Evolutionary conservation across 805 yeast genomes (phyloP), one percentile per base, ranked within the genome.

Genomic region (Priceomyces fermenticarens): DNA sequence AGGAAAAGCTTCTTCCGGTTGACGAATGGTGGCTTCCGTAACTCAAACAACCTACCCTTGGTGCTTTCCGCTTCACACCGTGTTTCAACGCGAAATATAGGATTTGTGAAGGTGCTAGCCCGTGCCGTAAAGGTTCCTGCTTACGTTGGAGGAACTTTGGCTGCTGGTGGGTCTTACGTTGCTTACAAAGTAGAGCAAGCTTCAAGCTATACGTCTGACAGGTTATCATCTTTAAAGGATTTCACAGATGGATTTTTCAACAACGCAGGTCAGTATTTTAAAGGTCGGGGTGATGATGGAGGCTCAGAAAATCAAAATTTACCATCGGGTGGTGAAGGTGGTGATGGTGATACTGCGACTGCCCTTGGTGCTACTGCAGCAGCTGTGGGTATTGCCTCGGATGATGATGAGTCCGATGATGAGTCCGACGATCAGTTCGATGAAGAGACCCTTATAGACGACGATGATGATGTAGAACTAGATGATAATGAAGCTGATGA

Each of bases 181-280:
- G 88, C 90, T 13, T 90, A 90, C 61, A 91, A 93, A 60, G 85
- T 90, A 8, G 95, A 89, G 39, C 95, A 91, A 61, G 95, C 95
- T 1, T 73, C 87, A 0, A 70, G 60, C 30, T 87, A 77, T 52
- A 79, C 96, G 0, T 72, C 72, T 40, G 95, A 85, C 45, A 79
- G 80, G 54, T 52, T 91, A 32, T 70, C 72, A 7, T 70, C 79
- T 43, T 68, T 83, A 17, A 78, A 78, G 40, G 96, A 84, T 41
- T 60, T 80, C 33, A 78, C 87, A 0, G 77, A 75, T 29, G 77
- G 75, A 20, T 58, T 76, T 20, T 63, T 74, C 36, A 85, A 80
- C 46, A 65, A 60, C 35, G 57, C 79, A 1, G 65, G 70, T 8
- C 74, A 73, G 34, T 70, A 72, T 25, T 58, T 75, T 36, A 66